These are phyloP conservation scores for Moesziomyces parantarcticus DNA, from an alignment of 1,284 basidiomycete genomes.

Conservation along the genomic window DNA sequence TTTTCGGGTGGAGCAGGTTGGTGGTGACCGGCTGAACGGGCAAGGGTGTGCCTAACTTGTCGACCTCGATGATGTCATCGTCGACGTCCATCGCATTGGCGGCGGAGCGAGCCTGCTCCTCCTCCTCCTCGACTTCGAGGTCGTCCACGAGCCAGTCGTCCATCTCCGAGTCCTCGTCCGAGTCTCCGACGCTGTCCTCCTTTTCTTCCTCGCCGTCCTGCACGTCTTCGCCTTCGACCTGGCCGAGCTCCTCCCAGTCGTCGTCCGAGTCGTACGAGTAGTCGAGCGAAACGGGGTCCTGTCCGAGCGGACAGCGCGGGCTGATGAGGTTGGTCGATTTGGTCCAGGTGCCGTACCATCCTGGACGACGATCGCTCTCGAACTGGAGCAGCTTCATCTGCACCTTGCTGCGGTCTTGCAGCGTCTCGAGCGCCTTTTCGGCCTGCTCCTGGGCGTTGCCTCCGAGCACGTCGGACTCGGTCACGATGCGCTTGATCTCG, in stretches of 20 bases:
- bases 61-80: slow-evolving; percentile 46
- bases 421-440: slow-evolving; percentile 49
- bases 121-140: slow-evolving; percentile 61
- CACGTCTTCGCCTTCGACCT: slow-evolving; percentile 62
- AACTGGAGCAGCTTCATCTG: slow-evolving; percentile 65
- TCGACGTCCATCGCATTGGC: slow-evolving; percentile 27
- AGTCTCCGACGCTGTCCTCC: slow-evolving; percentile 44
- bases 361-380: slow-evolving; percentile 61
- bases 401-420: slow-evolving; percentile 57
- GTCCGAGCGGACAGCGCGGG: slow-evolving; percentile 58
- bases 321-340: slow-evolving; percentile 61
- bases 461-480: slow-evolving; percentile 63
- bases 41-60: slow-evolving; percentile 37
- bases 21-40: slow-evolving; percentile 14
- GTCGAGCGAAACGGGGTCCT: slow-evolving; percentile 64
- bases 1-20: slow-evolving; percentile 51
- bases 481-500: slow-evolving; percentile 63
- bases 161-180: slow-evolving; percentile 64
- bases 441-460: slow-evolving; percentile 60
- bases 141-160: slow-evolving; percentile 67
- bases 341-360: slow-evolving; percentile 65
- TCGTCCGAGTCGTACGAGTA: slow-evolving; percentile 66
- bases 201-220: slow-evolving; percentile 57
- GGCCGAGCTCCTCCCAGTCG: slow-evolving; percentile 64
- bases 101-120: slow-evolving; percentile 15